Evolutionary conservation across 2,329 filamentous ascomycete species (phyloP), one percentile per base, ranked within the genome.

Genomic region (Talaromyces sp.): DNA sequence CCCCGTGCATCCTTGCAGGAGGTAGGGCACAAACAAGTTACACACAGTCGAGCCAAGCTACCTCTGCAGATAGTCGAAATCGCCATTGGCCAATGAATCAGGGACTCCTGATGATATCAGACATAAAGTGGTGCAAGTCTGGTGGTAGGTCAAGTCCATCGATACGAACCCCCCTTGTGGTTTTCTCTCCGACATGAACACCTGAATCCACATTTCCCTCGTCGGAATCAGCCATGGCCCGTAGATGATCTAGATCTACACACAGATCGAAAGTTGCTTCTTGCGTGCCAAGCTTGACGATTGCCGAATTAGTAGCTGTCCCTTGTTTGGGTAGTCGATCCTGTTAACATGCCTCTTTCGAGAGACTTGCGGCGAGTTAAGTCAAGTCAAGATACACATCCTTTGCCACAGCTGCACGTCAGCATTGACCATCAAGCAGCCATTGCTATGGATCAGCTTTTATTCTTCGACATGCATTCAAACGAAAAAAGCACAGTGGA

Each of bases 1-100:
- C 39, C 50, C 61, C 50, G 50, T 63, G 61, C 61, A 57, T 57
- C 49, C 61, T 47, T 45, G 50, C 45, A 63, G 56, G 2, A 59
- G 56, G 19, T 22, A 59, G 56, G 35, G 37, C 25, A 15, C 56
- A 43, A 39, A 56, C 33, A 45, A 45, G 22, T 59, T 27, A 43
- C 37, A 45, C 39, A 59, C 39, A 15, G 52, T 39, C 19, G 52
- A 37, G 52, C 33, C 27, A 37, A 37, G 33, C 52, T 39, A 15
- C 7, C 31, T 39, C 52, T 35, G 52, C 52, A 39, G 49, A 33
- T 33, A 19, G 33, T 25, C 33, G n/a, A 37, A 56, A 56, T 22
- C 5, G 22, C 52, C 22, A 37, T 56, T 37, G 31, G 6, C 19
- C n/a, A 54, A 54, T 37, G 52, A 25, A 22, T 2, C 33, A 56